Conservation (phyloP, 257 asterid species). For the Cordia subcordata region DNA sequence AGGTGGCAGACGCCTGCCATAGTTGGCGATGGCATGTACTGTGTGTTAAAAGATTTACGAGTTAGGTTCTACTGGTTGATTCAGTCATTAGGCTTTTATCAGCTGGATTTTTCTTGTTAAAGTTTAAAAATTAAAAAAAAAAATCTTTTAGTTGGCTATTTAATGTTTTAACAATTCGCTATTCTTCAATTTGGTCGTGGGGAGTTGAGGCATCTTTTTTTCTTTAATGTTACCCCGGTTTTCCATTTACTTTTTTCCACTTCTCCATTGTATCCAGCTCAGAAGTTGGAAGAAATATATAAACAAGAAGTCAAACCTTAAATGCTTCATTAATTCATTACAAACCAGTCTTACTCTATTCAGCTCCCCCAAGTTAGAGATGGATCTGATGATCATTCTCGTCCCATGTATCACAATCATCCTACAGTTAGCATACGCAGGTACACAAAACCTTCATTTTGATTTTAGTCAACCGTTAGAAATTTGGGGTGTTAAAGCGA, state of each 20-base stretch:
- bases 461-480: too few relatives aligned
- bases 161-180: too few relatives aligned
- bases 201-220: neutral
- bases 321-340: neutral
- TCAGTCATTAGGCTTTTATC: too few relatives aligned
- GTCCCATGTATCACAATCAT: slow-evolving; percentile 3
- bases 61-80: too few relatives aligned
- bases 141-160: too few relatives aligned
- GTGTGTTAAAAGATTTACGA: too few relatives aligned
- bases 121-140: too few relatives aligned
- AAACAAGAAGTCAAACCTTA: neutral
- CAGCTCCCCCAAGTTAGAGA: neutral
- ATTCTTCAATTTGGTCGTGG: too few relatives aligned
- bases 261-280: neutral
- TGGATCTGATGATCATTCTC: neutral
- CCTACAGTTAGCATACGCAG: neutral
- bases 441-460: neutral
- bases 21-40: too few relatives aligned
- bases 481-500: too few relatives aligned
- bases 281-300: neutral
- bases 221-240: neutral
- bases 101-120: too few relatives aligned
- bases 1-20: too few relatives aligned
- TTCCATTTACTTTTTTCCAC: neutral
- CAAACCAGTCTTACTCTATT: neutral